Conservation (phyloP, 768 basidiomycete species). For the Sutorius australiensis region DNA sequence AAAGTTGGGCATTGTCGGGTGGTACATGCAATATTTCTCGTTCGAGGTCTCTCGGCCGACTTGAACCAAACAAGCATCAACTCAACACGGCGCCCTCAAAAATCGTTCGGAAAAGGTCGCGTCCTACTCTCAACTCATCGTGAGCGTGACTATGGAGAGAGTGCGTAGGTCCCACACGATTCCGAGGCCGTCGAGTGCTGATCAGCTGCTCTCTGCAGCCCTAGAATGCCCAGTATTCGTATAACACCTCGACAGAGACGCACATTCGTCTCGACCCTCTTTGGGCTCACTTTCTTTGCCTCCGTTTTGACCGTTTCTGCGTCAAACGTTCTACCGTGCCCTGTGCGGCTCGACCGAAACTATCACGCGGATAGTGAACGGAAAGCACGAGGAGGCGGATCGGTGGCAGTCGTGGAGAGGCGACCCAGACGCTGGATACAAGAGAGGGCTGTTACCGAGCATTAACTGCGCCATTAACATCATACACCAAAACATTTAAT, state of each 20-base stretch:
- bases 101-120: neutral
- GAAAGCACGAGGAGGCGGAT: slow-evolving; percentile 22
- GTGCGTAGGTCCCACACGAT: slow-evolving; percentile 12
- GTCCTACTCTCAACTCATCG: neutral
- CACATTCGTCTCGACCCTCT: slow-evolving; percentile 72
- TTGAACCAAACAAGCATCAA: slow-evolving; percentile 26
- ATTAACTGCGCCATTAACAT: slow-evolving; percentile 5
- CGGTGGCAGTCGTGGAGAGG: slow-evolving; percentile 51
- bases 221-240: slow-evolving; percentile 60
- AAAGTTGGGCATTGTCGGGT: slow-evolving; percentile 22
- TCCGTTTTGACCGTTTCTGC: slow-evolving; percentile 77
- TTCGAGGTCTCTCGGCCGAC: neutral
- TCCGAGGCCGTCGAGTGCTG: neutral
- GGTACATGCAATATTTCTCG: too few species aligned
- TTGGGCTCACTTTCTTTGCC: slow-evolving; percentile 76
- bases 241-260: slow-evolving; percentile 57
- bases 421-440: slow-evolving; percentile 79
- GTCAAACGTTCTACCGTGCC: slow-evolving; percentile 76
- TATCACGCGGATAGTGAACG: slow-evolving; percentile 56
- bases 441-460: slow-evolving; percentile 43
- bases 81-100: neutral
- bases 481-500: slow-evolving; percentile 1
- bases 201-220: slow-evolving; percentile 47
- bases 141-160: slow-evolving; percentile 23
- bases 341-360: slow-evolving; percentile 55